Base-by-base conservation (phyloP, 1,284 basidiomycete genomes). In the Cutaneotrichosporon sp. region DNA sequence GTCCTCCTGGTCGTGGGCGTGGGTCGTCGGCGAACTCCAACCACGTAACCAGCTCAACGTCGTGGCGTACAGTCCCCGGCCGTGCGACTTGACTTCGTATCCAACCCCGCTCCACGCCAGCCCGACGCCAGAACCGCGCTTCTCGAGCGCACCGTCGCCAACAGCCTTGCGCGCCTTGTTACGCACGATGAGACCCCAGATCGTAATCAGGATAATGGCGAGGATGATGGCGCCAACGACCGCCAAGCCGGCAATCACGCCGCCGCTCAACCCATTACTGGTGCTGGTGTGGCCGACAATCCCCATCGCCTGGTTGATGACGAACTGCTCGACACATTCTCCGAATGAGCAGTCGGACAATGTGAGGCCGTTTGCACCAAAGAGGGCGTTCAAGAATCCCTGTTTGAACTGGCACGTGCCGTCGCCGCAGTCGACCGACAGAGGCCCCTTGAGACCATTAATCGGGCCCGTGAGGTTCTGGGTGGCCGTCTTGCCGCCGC, bases 171-270 rank as follows among this genome's bases (percentile, higher is more conserved):
- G 81, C 13, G 91, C 91, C 46, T 83, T 83, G 38, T 84, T 82
- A 73, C 90, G 90, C 7, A 74, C 77, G 42, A 85, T 64, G 69
- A 85, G 84, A 0, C 91, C 92, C 70, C 87, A 83, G 2, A 84
- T 60, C 9, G 93, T 72, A 32, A 88, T 77, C 0, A 81, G 76
- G 6, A 92, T 74, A 0, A 88, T 85, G 1, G 87, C 70, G 1
- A 85, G 77, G n/a, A 90, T 61, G 47, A 95, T 74, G 0, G 80
- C 84, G 18, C 91, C 89, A 4, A 96, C 87, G 32, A 93, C 89
- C 0, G 88, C 91, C 21, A 96, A 80, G 16, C 92, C 92, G 38
- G 89, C 92, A 64, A 95, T 91, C 18, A 95, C 91, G 2, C 92
- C 91, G 0, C 86, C 85, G 61, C 87, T 85, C 18, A 61, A 52